Evolutionary conservation across 805 yeast species (phyloP).

Genomic region (Scheffersomyces spartinae): DNA sequence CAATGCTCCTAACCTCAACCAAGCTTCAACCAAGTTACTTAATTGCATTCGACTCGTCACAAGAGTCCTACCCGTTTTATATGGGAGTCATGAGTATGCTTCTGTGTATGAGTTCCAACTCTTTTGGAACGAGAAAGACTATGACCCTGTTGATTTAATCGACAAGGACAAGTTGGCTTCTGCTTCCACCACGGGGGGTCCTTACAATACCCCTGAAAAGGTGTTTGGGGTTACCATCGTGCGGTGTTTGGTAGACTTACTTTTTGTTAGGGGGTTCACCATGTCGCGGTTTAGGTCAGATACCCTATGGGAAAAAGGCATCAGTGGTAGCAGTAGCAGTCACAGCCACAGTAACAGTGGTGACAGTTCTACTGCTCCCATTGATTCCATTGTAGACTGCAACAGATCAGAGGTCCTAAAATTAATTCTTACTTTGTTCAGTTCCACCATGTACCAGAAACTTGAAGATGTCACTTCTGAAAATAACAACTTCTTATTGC

Average conservation of each 20-base stretch:
- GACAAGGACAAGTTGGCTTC: conserved; percentile 2
- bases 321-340: no score
- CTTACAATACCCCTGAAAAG: conserved; percentile 5
- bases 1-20: conserved; percentile 13
- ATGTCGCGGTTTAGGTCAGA: no score
- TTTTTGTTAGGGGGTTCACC: conserved; percentile 51
- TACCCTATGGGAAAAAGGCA: conserved; percentile 6
- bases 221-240: conserved; percentile 26
- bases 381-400: conserved; percentile 32
- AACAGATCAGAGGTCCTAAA: conserved; percentile 60
- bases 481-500: conserved; percentile 55
- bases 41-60: conserved; percentile 58
- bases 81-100: conserved; percentile 33
- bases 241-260: conserved; percentile 28
- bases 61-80: conserved; percentile 53
- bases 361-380: conserved; percentile 35
- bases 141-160: conserved; percentile 8
- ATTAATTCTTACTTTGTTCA: conserved; percentile 46
- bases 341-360: conserved; percentile 3
- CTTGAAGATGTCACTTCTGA: conserved; percentile 28
- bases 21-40: conserved; percentile 33
- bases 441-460: conserved; percentile 45
- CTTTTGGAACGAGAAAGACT: conserved; percentile 17
- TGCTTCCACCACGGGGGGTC: conserved; percentile 7
- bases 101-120: conserved; percentile 15